phyloP scores from a whole-genome alignment of 148 eudicot species.

The Tetragonia tetragonoides region DNA sequence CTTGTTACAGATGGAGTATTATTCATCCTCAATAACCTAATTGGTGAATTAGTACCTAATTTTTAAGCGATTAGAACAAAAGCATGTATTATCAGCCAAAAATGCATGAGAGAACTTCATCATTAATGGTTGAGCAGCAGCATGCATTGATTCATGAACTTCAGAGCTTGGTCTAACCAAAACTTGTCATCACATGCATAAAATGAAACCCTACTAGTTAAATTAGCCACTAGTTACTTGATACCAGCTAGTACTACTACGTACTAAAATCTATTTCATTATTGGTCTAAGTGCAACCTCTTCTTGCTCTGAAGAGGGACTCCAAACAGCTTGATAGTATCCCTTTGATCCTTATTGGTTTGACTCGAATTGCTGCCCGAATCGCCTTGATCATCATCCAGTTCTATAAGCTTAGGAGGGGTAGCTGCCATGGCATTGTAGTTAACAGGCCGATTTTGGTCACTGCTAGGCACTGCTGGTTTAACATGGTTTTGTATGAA shows the following conservation, averaged over 20 bases:
- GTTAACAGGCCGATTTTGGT: slow-evolving; percentile 14
- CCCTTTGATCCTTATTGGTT: slow-evolving; percentile 18
- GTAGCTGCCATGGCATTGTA: slow-evolving; percentile 16
- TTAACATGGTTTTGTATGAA: slow-evolving; percentile 55
- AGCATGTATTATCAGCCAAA: neutral
- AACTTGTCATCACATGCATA: slow-evolving; percentile 20
- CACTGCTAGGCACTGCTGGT: slow-evolving; percentile 26
- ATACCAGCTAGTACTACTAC: slow-evolving; percentile 1
- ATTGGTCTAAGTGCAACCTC: slow-evolving; percentile 37
- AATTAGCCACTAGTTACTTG: slow-evolving; percentile 8
- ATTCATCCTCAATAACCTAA: slow-evolving; percentile 21
- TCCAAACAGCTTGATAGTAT: slow-evolving; percentile 49
- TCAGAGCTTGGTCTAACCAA: slow-evolving; percentile 20
- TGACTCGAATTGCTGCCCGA: slow-evolving; percentile 4
- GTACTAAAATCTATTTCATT: slow-evolving; percentile 12
- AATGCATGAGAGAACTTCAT: slow-evolving; percentile 7
- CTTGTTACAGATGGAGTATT: slow-evolving; percentile 12
- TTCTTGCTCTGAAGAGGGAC: slow-evolving; percentile 52
- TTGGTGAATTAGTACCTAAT: slow-evolving; percentile 23
- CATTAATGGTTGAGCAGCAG: neutral
- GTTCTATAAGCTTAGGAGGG: slow-evolving; percentile 38
- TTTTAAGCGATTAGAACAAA: no score
- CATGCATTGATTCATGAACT: neutral
- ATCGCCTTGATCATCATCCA: slow-evolving; percentile 25
- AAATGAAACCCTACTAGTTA: slow-evolving; percentile 17